These are phyloP conservation scores for Penicillium samsonianum DNA, from an alignment of 495 filamentous ascomycete species.

Conservation along the genomic window DNA sequence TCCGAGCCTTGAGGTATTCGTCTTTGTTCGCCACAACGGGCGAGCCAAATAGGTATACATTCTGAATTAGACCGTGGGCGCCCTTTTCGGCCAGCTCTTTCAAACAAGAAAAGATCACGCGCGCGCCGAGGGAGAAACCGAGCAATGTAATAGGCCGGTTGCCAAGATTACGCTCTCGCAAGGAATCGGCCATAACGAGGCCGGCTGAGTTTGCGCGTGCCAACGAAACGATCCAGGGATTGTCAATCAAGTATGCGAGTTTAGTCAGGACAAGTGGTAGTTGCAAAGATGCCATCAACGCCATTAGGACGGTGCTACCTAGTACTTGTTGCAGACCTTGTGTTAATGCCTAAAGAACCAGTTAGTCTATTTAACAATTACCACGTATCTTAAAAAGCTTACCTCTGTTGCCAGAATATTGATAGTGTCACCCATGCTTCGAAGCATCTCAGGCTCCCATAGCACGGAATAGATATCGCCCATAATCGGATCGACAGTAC, in stretches of 20 bases:
- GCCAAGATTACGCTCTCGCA: slow-evolving; percentile 90
- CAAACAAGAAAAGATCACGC: slow-evolving; percentile 91
- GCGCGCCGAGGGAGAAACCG: slow-evolving; percentile 88
- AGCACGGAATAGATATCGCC: slow-evolving; percentile 96
- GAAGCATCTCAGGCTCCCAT: slow-evolving; percentile 98
- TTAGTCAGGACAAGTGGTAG: slow-evolving; percentile 91
- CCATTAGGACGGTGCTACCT: slow-evolving; percentile 82
- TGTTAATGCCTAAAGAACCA: slow-evolving; percentile 70
- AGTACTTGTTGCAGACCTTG: slow-evolving; percentile 96
- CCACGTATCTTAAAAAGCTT: slow-evolving; percentile 24
- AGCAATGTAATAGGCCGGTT: slow-evolving; percentile 92
- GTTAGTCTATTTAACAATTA: slow-evolving; percentile 12
- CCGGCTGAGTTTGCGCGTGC: slow-evolving; percentile 85
- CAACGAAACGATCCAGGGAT: slow-evolving; percentile 94
- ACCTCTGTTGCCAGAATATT: slow-evolving; percentile 98
- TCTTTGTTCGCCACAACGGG: slow-evolving; percentile 91
- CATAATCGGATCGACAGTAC: slow-evolving; percentile 96
- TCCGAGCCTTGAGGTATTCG: slow-evolving; percentile 78
- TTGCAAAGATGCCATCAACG: slow-evolving; percentile 91
- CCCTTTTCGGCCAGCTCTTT: slow-evolving; percentile 82
- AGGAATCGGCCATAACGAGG: slow-evolving; percentile 91
- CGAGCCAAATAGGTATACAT: slow-evolving; percentile 92
- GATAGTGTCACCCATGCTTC: slow-evolving; percentile 95
- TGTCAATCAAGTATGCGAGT: slow-evolving; percentile 95
- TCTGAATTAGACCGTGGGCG: slow-evolving; percentile 91